Conservation (phyloP, 352 stramenopile species). For the Phytophthora idaei region DNA sequence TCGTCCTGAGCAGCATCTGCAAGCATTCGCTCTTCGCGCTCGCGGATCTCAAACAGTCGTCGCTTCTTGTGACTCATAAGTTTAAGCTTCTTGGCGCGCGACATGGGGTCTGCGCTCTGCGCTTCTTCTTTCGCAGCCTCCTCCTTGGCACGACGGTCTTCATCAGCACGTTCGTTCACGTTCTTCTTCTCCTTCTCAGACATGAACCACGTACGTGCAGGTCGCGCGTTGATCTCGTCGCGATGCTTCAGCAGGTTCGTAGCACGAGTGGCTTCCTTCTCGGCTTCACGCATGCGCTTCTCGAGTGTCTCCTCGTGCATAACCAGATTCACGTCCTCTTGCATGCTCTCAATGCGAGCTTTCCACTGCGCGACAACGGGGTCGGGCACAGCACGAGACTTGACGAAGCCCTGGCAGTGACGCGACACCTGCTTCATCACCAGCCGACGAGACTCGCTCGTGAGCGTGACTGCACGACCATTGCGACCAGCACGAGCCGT, state of each 20-base stretch:
- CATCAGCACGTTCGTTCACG: conserved; percentile 69
- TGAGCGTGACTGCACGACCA: conserved; percentile 88
- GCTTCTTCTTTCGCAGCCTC: conserved; percentile 40
- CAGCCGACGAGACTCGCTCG: conserved; percentile 88
- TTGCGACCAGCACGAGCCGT: conserved; percentile 97
- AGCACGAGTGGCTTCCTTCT: conserved; percentile 90
- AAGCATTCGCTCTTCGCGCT: conserved; percentile 83
- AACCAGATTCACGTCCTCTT: conserved; percentile 73
- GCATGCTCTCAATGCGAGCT: conserved; percentile 84
- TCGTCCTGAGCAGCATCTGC: conserved; percentile 62
- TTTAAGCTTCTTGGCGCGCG: conserved; percentile 81
- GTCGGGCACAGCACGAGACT: conserved; percentile 89
- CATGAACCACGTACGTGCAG: conserved; percentile 93
- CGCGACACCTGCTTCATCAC: conserved; percentile 95
- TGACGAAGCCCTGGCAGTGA: conserved; percentile 90
- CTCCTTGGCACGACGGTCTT: conserved; percentile 62
- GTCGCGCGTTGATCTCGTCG: conserved; percentile 90
- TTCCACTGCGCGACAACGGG: conserved; percentile 90
- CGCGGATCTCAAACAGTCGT: conserved; percentile 80
- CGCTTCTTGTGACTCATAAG: conserved; percentile 90
- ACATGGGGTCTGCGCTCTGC: conserved; percentile 41
- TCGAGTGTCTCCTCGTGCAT: conserved; percentile 91
- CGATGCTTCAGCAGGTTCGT: conserved; percentile 91
- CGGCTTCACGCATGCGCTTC: conserved; percentile 88
- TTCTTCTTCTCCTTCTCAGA: conserved; percentile 90